phyloP scores from a whole-genome alignment of 2,329 filamentous ascomycete genomes.

The Annulohypoxylon truncatum region DNA sequence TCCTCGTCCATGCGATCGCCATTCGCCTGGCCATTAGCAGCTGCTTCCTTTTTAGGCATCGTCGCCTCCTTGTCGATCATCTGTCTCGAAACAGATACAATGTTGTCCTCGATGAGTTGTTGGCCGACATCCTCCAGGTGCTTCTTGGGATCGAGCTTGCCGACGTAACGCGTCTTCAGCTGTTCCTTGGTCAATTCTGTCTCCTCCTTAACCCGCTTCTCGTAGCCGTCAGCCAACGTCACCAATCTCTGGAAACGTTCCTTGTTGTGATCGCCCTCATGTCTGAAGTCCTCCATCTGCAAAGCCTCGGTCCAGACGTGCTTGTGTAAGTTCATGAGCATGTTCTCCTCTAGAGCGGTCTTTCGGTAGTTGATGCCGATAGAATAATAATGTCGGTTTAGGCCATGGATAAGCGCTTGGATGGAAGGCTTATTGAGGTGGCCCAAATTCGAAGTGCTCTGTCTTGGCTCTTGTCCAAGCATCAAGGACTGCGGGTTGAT shows the following conservation, averaged over 20 bases:
- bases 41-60: conserved; percentile 77
- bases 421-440: conserved; percentile 99
- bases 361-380: conserved; percentile 99
- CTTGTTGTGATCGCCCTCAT: conserved; percentile 86
- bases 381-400: conserved; percentile 99
- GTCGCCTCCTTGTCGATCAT: conserved; percentile 99
- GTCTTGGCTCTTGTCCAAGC: conserved; percentile 96
- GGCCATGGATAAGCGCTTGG: conserved; percentile 95
- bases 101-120: conserved; percentile 98
- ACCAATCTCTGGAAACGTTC: conserved; percentile 90
- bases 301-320: conserved; percentile 98
- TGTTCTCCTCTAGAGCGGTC: conserved; percentile 97
- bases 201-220: conserved; percentile 99
- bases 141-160: conserved; percentile 99
- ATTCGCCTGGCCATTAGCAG: conserved; percentile 63
- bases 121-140: conserved; percentile 97
- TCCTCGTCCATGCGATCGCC: conserved; percentile 79
- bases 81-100: conserved; percentile 95
- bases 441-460: conserved; percentile 97
- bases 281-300: conserved; percentile 94
- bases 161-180: conserved; percentile 97
- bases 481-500: conserved; percentile 98
- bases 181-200: conserved; percentile 97
- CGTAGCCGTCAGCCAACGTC: conserved; percentile 91
- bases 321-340: conserved; percentile 99